These are phyloP conservation scores for Rhodotorula kratochvilovae DNA, from an alignment of 768 basidiomycete genomes.

Conservation along the genomic window DNA sequence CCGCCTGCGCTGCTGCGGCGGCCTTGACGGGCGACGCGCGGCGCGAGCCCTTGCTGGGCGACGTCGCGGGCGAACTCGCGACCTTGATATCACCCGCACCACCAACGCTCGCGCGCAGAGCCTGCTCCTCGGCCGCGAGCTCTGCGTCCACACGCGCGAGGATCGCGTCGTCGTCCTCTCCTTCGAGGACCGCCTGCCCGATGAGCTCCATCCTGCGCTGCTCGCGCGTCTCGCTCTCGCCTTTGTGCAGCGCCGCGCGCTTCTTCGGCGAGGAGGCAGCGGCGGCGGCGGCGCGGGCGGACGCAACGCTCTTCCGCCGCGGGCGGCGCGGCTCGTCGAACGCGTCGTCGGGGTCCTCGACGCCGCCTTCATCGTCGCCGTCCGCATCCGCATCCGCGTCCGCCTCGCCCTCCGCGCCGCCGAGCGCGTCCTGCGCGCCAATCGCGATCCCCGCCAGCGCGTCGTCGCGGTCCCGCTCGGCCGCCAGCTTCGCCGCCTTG, in stretches of 20 bases:
- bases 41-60: background rate
- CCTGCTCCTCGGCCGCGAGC: background rate
- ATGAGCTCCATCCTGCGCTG: conserved; percentile 22
- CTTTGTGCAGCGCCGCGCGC: background rate
- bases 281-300: background rate
- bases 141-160: conserved; percentile 4
- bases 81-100: background rate
- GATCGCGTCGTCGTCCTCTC: conserved; percentile 10
- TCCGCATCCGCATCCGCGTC: background rate
- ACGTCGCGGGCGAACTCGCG: background rate
- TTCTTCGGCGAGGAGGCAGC: background rate
- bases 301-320: background rate
- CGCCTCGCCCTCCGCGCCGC: background rate
- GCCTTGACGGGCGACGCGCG: background rate
- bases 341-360: background rate
- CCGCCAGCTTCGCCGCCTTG: background rate
- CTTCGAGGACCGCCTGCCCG: conserved; percentile 24
- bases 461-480: background rate
- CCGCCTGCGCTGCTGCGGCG: background rate
- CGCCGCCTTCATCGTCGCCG: background rate
- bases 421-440: too few species aligned
- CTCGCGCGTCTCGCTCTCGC: too few species aligned
- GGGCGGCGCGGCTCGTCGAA: background rate
- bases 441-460: background rate
- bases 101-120: too few species aligned